These are phyloP conservation scores for Suhomyces canberraensis DNA, from an alignment of 805 yeast genomes.

Conservation along the genomic window DNA sequence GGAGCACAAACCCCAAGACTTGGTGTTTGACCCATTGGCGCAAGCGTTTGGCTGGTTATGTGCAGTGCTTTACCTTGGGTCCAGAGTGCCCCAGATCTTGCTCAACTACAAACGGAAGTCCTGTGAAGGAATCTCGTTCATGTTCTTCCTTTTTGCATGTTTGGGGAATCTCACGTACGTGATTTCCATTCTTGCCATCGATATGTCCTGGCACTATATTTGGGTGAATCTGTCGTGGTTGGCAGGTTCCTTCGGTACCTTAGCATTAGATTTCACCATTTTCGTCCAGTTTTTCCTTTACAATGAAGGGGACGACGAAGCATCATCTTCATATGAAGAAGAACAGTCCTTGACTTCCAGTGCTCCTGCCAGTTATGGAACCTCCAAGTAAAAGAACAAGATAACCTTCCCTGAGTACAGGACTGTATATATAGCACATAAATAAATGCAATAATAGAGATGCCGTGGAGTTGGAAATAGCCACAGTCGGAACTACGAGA, in stretches of 20 bases:
- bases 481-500: no score
- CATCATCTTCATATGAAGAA: slow-evolving; percentile 3
- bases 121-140: slow-evolving; percentile 91
- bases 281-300: slow-evolving; percentile 84
- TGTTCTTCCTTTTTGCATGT: slow-evolving; percentile 93
- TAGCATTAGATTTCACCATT: slow-evolving; percentile 76
- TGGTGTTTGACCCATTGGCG: slow-evolving; percentile 71
- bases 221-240: slow-evolving; percentile 89
- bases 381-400: neutral
- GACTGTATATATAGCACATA: no score
- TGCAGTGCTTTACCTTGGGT: slow-evolving; percentile 75
- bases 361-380: neutral
- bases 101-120: slow-evolving; percentile 83
- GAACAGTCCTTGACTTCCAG: neutral
- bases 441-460: no score
- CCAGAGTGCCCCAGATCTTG: slow-evolving; percentile 88
- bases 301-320: slow-evolving; percentile 33
- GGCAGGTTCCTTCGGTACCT: slow-evolving; percentile 86
- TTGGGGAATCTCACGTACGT: slow-evolving; percentile 91
- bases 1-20: slow-evolving; percentile 35
- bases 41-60: slow-evolving; percentile 85
- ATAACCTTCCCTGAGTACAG: no score
- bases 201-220: slow-evolving; percentile 65
- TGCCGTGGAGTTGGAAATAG: no score
- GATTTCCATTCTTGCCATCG: slow-evolving; percentile 74